Evolutionary conservation across 2,329 filamentous ascomycete genomes (phyloP), one percentile per base, ranked within the genome.

Genomic region (Paraphaeosphaeria sporulosa): DNA sequence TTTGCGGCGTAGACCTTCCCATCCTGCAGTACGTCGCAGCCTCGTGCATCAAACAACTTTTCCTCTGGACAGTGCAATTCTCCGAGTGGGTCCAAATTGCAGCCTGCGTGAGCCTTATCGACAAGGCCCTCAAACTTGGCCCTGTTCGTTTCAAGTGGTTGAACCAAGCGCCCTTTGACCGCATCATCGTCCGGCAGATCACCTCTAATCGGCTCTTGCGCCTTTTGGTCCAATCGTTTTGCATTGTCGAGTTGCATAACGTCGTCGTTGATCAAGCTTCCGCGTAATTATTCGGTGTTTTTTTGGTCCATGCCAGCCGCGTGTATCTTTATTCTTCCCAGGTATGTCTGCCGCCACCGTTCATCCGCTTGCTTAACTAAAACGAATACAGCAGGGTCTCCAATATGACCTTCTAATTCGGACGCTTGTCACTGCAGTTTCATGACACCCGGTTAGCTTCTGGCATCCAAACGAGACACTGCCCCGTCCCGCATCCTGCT

Each of bases 391-490:
- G 66, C 68, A 63, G 50, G 57, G 50, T 59, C 13, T 59, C 62
- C 60, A 61, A 60, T 62, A 75, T 74, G 69, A 53, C 62, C 55
- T 59, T 66, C 70, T 76, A 73, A 72, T 71, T 72, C 71, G 73
- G 69, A 72, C 64, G 63, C 53, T 57, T 57, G 58, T 60, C 56
- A 54, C 21, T 50, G 42, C 34, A 51, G 12, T 64, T 58, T 57
- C 52, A 69, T 65, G 66, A 63, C 52, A 57, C 44, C 49, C 57
- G 57, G 53, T 58, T 61, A 60, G 59, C 34, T 19, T 61, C 64
- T 55, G 62, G 60, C 61, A 65, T 64, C 63, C 70, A 71, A 62
- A 68, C 70, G 67, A 34, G 59, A 65, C 65, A 61, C 60, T 67
- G 72, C 69, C 67, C 69, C 66, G 69, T 49, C 59, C 50, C 61